These are phyloP conservation scores for Tilletiopsis washingtonensis DNA, from an alignment of 1,284 basidiomycete species.

Conservation along the genomic window DNA sequence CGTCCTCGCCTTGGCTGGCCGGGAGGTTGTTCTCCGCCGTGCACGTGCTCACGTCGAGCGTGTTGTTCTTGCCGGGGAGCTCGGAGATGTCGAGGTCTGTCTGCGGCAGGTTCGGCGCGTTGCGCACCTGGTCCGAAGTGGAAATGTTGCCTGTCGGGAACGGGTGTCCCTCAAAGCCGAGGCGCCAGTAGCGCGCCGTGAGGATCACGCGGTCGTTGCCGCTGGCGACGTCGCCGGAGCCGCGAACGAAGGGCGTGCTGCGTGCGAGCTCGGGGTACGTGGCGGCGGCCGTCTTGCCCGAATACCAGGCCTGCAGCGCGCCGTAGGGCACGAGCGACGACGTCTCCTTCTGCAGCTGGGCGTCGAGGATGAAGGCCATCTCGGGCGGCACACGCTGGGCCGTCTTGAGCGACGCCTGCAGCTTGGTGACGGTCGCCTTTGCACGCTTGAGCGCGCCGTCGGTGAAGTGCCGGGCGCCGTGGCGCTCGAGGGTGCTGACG, in stretches of 20 bases:
- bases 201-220: slow-evolving; percentile 15
- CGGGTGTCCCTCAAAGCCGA: slow-evolving; percentile 8
- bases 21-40: slow-evolving; percentile 1
- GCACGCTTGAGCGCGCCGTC: slow-evolving; percentile 6
- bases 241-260: slow-evolving; percentile 7
- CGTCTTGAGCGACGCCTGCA: slow-evolving; percentile 4
- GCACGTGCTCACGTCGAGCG: slow-evolving; percentile 15
- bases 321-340: slow-evolving; percentile 12
- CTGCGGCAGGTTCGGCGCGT: slow-evolving; percentile 1
- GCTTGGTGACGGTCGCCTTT: slow-evolving; percentile 7
- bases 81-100: slow-evolving; percentile 13
- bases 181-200: slow-evolving; percentile 14
- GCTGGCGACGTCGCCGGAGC: slow-evolving; percentile 7
- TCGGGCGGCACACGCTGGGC: slow-evolving; percentile 6
- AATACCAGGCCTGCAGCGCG: slow-evolving; percentile 16
- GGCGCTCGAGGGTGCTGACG: slow-evolving; percentile 15
- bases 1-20: slow-evolving; percentile 5
- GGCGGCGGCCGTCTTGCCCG: slow-evolving; percentile 8
- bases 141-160: slow-evolving; percentile 10
- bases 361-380: slow-evolving; percentile 9
- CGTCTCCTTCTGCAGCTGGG: slow-evolving; percentile 1
- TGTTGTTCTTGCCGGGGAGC: slow-evolving; percentile 12
- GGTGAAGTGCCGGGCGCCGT: slow-evolving; percentile 12
- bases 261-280: slow-evolving; percentile 4
- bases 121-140: slow-evolving; percentile 9